Evolutionary conservation across 495 filamentous ascomycete species (phyloP), one percentile per base, ranked within the genome.

Genomic region (Hypoxylon subgilvum): DNA sequence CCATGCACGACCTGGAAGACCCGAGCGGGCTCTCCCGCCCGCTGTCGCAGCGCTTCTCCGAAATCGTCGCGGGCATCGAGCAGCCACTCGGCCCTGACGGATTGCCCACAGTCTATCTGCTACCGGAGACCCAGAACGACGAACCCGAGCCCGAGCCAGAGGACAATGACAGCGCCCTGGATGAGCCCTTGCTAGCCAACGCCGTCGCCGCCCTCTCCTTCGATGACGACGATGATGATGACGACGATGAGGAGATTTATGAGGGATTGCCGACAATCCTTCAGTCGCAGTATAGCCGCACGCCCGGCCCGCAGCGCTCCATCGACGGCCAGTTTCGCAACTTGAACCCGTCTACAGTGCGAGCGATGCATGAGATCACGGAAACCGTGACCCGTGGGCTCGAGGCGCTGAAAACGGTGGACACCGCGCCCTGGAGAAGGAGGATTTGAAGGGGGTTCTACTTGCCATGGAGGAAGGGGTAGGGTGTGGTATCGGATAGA

Each of bases 281-380:
- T n/a, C n/a, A n/a, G n/a, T n/a, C 44, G 19, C 25, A 48, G 16
- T 44, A 36, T 7, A 63, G 52, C 35, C 38, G 51, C 18, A 61
- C 66, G n/a, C 64, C 63, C 0, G 27, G 23, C 14, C 67, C 59
- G 52, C 60, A 57, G 40, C 22, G 42, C 14, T 46, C 54, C 23
- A 54, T 69, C 60, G 66, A 69, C 44, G 63, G 54, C 31, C 44
- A 52, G 18, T 69, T 69, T 34, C 44, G 55, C 5, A 67, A 67
- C 55, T 63, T 51, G 47, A 69, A 69, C 43, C 47, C 41, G 19
- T 57, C 13, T 27, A 63, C 66, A 0, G 42, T 68, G 21, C 48
- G 50, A 5, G 41, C 52, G 27, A 53, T 68, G 28, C 57, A 66
- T 14, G 12, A 17, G 13, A 62, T 68, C 39, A 58, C 66, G 9